phyloP scores from a whole-genome alignment of 176 grass and related monocot species.

The Calamus simplicifolius region DNA sequence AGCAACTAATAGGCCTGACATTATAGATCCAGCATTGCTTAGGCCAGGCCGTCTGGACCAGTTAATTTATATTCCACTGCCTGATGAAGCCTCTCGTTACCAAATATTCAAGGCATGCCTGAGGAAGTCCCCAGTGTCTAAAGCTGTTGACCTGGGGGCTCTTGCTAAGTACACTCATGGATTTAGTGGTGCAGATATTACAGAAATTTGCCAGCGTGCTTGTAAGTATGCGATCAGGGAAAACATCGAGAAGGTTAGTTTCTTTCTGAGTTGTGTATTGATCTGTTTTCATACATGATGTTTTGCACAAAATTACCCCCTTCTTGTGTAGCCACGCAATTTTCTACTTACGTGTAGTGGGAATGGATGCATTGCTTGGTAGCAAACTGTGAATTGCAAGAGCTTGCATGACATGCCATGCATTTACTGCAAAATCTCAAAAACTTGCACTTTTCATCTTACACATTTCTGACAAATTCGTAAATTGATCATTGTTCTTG shows the following conservation, averaged over 20 bases:
- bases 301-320: too few relatives aligned
- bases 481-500: too few relatives aligned
- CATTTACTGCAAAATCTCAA: too few relatives aligned
- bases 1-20: constrained; percentile 1
- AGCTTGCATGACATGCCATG: too few relatives aligned
- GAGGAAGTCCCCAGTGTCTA: neutral
- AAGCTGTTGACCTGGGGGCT: neutral
- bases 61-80: constrained; percentile 5
- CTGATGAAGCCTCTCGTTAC: neutral
- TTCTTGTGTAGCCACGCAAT: too few relatives aligned
- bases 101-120: constrained; percentile 4
- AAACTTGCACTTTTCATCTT: too few relatives aligned
- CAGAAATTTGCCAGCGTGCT: constrained; percentile 1
- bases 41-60: neutral
- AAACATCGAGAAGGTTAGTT: constrained; percentile 1
- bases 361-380: too few relatives aligned
- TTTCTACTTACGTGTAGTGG: too few relatives aligned
- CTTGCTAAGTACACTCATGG: constrained; percentile 5
- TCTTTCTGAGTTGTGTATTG: neutral
- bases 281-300: too few relatives aligned
- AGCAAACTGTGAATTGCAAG: too few relatives aligned
- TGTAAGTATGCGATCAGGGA: constrained; percentile 1
- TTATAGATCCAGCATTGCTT: constrained; percentile 2
- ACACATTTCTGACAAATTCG: too few relatives aligned
- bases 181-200: constrained; percentile 8